Base-by-base conservation (phyloP, 192 early-diverging fungal genomes). In the Linnemannia hyalina region DNA sequence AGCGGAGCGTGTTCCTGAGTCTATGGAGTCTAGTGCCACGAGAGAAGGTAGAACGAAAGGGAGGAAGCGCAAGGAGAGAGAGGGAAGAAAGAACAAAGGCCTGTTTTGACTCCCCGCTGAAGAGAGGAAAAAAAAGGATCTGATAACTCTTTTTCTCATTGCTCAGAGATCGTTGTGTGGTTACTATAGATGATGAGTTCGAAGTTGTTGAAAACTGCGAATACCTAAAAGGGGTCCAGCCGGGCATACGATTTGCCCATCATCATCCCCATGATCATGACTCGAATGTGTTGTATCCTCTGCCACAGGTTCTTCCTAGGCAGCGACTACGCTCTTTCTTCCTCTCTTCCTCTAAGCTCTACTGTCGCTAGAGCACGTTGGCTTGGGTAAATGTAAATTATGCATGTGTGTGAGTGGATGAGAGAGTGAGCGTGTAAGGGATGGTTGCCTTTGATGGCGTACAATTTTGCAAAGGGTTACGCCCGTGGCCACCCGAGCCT, bases 61-160 rank as follows among this genome's bases (percentile, higher is more conserved):
- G 40, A 60, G 46, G 32, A 38, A 49, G 44, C 44, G 13, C 13
- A 46, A 46, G 44, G 44, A 13, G 44, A 40, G 44, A 46, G 44
- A 46, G 44, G 1, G 3, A 40, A 40, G 6, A 40, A 40, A 40
- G 38, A 26, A 52, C 22, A 13, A 49, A 46, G 74, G 35, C 35
- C 22, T 32, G 74, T 18, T 20, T 75, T 75, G 74, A 70, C 16
- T 41, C 69, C 69, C 69, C 69, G 71, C 40, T 32, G 42, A 41
- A 73, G 20, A 42, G 15, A 5, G 38, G 38, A 42, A 46, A 73
- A 26, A 46, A 46, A 29, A 70, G 23, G 69, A 41, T 70, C n/a
- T 65, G 26, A 65, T 26, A 65, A 32, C 60, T 11, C 15, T 65
- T 32, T 29, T 32, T 65, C 7, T 15, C 26, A 26, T 52, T 20